These are phyloP conservation scores for Petunia axillaris DNA, from an alignment of 257 asterid species.

Conservation along the genomic window DNA sequence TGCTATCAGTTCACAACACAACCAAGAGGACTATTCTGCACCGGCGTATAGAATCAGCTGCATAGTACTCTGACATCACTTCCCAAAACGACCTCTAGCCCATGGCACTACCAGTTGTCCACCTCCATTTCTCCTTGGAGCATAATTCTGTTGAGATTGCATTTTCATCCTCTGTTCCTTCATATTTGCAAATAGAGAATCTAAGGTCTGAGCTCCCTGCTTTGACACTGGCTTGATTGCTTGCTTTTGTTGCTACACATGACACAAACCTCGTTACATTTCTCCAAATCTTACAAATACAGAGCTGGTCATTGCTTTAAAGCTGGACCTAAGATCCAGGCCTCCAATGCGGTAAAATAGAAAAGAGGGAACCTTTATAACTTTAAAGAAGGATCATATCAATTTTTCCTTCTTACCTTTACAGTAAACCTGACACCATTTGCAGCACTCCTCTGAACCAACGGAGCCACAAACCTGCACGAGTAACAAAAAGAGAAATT, in stretches of 20 bases:
- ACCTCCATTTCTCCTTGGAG: constrained; percentile 54
- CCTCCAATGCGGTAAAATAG: not conserved
- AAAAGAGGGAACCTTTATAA: not conserved
- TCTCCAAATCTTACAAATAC: not conserved
- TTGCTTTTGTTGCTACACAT: constrained; percentile 53
- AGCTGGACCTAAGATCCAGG: not conserved
- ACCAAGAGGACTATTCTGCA: not conserved
- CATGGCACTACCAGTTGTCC: constrained; percentile 63
- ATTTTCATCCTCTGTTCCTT: constrained; percentile 73
- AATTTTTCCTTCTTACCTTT: constrained; percentile 50
- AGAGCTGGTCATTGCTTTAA: not conserved
- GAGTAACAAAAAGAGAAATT: constrained; percentile 38
- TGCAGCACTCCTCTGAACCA: constrained; percentile 48
- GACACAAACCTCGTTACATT: not conserved
- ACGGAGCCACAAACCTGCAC: constrained; percentile 59
- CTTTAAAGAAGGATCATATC: not conserved
- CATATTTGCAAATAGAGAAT: constrained; percentile 89
- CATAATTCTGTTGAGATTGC: constrained; percentile 48
- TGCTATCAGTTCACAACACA: not conserved
- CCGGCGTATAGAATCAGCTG: not conserved
- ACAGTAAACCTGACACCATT: constrained; percentile 51
- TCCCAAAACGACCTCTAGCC: constrained; percentile 62
- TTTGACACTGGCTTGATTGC: constrained; percentile 41
- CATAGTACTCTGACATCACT: constrained; percentile 31
- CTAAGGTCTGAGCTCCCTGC: constrained; percentile 78